Evolutionary conservation across 768 basidiomycete genomes (phyloP).

Genomic region (Leccinum disarticulatum): DNA sequence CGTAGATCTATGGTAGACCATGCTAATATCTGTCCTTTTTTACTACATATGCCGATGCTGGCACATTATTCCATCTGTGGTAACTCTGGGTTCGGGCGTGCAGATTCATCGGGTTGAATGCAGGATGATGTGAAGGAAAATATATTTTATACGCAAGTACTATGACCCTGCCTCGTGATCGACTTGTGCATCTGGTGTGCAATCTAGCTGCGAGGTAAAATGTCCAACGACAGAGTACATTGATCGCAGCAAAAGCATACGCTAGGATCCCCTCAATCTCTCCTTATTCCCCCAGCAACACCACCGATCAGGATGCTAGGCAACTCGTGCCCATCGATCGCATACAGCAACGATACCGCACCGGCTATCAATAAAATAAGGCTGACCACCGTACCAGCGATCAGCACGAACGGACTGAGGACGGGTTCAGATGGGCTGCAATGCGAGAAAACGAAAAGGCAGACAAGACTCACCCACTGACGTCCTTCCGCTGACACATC

Average conservation of each 20-base stretch:
- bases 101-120: too few species aligned
- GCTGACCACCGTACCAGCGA: conserved; percentile 65
- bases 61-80: neutral
- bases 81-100: too few species aligned
- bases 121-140: too few species aligned
- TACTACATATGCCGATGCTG: too few species aligned
- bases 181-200: neutral
- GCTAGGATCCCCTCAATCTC: conserved; percentile 39
- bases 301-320: conserved; percentile 76
- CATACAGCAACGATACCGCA: conserved; percentile 63
- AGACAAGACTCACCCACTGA: conserved; percentile 66
- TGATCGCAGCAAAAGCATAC: neutral
- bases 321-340: conserved; percentile 58
- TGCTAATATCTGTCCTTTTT: neutral
- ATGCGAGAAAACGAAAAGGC: neutral
- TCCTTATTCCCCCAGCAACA: conserved; percentile 48
- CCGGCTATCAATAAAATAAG: conserved; percentile 66
- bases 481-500: conserved; percentile 74
- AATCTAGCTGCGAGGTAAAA: neutral
- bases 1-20: neutral
- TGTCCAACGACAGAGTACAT: conserved; percentile 3
- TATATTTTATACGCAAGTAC: neutral
- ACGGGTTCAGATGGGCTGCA: too few species aligned
- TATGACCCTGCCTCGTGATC: neutral
- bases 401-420: conserved; percentile 68